Evolutionary conservation across 2,329 filamentous ascomycete genomes (phyloP), one percentile per base, ranked within the genome.

Genomic region (Fusarium odoratissimum): DNA sequence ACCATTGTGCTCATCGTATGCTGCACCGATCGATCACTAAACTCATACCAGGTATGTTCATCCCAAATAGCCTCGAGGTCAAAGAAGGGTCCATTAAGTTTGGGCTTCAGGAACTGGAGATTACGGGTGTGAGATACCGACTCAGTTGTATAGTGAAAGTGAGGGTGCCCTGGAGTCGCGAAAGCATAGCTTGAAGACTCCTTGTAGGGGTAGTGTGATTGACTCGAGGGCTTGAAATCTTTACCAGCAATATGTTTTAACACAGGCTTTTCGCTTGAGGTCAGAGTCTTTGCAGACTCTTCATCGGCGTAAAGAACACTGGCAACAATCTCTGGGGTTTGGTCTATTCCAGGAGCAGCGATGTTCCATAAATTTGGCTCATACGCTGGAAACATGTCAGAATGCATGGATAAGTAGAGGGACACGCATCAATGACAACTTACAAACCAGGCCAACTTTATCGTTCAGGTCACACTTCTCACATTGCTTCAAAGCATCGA

Each of bases 1-100:
- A 94, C 92, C 92, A 95, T 95, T 0, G 92, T 95, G 28, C 85
- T 86, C 92, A 95, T 95, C 0, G 92, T 95, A 71, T 90, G 88
- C 71, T 90, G 89, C 0, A 93, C 92, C 6, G 89, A 89, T 19
- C 92, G 87, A 65, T 91, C 89, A 3, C 80, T 89, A 77, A 95
- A 95, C 78, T 95, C 91, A 72, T 88, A 92, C 51, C 86, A 86
- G 0, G 91, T 92, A 79, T 95, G 92, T 79, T 95, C 92, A 11
- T 94, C 91, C 93, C 93, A 95, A 51, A 95, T 91, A 3, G 86
- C 86, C 78, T 95, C 93, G 13, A 95, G 87, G 74, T 95, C 91
- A 76, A 95, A 94, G 69, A 85, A 88, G 0, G 92, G 92, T 0
- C 92, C 93, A 0, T 84, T 83, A 13, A 93, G 81, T 7, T 87